Conservation (phyloP, 257 asterid genomes). For the Solanum okadae region DNA sequence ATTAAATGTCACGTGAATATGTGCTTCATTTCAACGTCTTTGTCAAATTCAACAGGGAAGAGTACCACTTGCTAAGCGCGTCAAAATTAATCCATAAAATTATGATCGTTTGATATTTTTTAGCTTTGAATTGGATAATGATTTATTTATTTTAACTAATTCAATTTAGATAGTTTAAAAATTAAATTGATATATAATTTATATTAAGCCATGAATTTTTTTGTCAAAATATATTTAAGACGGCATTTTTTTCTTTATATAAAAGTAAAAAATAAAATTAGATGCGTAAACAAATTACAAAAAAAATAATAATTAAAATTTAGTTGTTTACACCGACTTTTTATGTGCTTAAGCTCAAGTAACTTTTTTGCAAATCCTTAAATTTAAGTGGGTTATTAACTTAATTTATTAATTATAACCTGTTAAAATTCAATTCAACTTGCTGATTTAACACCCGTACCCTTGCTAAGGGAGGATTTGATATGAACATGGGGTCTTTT, state of each 20-base stretch:
- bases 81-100: neutral
- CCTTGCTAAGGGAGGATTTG: neutral
- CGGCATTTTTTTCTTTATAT: neutral
- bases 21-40: neutral
- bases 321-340: too few species aligned
- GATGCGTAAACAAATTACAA: neutral
- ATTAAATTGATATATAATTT: neutral
- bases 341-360: rapidly evolving
- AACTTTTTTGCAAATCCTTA: neutral
- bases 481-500: neutral
- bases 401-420: neutral
- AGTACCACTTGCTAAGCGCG: neutral
- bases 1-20: neutral
- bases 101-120: neutral
- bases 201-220: neutral
- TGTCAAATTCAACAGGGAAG: neutral
- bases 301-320: neutral
- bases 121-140: neutral
- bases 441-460: neutral
- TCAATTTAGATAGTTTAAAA: neutral
- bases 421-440: neutral
- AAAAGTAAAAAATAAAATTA: neutral
- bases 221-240: neutral
- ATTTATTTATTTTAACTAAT: neutral
- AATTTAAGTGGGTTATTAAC: neutral